Evolutionary conservation across 495 filamentous ascomycete genomes (phyloP).

Genomic region (Penicillium angulare): DNA sequence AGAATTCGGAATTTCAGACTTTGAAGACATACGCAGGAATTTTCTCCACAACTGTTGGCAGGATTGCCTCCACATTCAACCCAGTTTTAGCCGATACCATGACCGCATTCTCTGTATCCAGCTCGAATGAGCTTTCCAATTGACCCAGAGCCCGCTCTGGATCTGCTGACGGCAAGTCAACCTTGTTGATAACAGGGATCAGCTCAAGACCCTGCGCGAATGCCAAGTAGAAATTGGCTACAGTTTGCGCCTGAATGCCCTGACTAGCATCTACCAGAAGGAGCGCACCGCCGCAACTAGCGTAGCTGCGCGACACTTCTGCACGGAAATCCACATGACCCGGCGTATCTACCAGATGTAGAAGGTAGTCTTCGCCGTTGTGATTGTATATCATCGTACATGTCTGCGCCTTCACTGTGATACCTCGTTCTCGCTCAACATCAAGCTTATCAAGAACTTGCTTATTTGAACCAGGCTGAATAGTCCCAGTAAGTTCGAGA

Average conservation of each 20-base stretch:
- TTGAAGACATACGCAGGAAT: conserved; percentile 62
- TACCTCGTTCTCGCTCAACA: conserved; percentile 91
- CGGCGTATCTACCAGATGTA: conserved; percentile 95
- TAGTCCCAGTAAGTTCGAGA: conserved; percentile 93
- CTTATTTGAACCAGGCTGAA: conserved; percentile 82
- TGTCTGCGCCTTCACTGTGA: conserved; percentile 98
- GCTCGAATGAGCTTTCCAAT: conserved; percentile 79
- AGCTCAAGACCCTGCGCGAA: conserved; percentile 86
- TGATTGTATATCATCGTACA: conserved; percentile 95
- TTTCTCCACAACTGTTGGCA: conserved; percentile 81
- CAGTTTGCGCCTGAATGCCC: conserved; percentile 90
- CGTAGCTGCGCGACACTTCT: conserved; percentile 92
- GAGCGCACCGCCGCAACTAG: conserved; percentile 89
- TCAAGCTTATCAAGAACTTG: conserved; percentile 97
- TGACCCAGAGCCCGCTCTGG: conserved; percentile 81
- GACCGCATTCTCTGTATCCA: conserved; percentile 78
- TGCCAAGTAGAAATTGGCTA: conserved; percentile 96
- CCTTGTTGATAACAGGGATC: conserved; percentile 93
- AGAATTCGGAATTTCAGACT: background rate
- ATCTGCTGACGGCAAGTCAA: conserved; percentile 87
- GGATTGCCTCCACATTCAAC: conserved; percentile 71
- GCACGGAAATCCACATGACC: conserved; percentile 98
- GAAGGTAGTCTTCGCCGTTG: conserved; percentile 80
- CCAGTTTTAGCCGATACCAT: conserved; percentile 93
- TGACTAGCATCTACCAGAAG: conserved; percentile 92